phyloP scores from a whole-genome alignment of 148 eudicot genomes.

The Diospyros lotus region DNA sequence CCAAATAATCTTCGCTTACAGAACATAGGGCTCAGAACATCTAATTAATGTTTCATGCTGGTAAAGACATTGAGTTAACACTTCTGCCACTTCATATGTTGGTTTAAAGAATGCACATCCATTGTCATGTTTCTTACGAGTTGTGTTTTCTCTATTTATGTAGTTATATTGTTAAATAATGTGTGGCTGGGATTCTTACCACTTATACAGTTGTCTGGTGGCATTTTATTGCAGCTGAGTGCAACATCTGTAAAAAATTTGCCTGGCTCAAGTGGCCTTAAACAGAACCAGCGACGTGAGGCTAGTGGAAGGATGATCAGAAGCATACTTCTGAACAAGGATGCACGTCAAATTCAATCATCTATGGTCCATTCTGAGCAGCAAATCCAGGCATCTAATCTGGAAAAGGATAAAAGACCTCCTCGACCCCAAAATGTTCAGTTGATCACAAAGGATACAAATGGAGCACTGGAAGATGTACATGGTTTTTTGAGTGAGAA shows the following conservation, averaged over 20 bases:
- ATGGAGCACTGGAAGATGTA: slow-evolving; percentile 51
- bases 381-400: slow-evolving; percentile 39
- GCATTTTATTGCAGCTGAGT: slow-evolving; percentile 32
- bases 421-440: slow-evolving; percentile 57
- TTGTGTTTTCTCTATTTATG: background rate
- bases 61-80: background rate
- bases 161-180: background rate
- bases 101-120: background rate
- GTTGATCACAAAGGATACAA: slow-evolving; percentile 29
- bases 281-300: slow-evolving; percentile 68
- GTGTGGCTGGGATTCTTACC: background rate
- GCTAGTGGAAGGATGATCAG: slow-evolving; percentile 75
- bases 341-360: slow-evolving; percentile 44
- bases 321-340: slow-evolving; percentile 74
- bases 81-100: background rate
- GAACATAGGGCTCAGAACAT: background rate
- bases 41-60: background rate
- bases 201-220: slow-evolving; percentile 39
- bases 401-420: slow-evolving; percentile 72
- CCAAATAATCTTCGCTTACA: background rate
- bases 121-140: slow-evolving; percentile 1
- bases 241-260: slow-evolving; percentile 36
- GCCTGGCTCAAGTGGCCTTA: slow-evolving; percentile 31
- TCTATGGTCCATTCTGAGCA: slow-evolving; percentile 41
- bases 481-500: slow-evolving; percentile 51